Evolutionary conservation across 208 protist genomes (phyloP).

Genomic region (Crithidia sp.): DNA sequence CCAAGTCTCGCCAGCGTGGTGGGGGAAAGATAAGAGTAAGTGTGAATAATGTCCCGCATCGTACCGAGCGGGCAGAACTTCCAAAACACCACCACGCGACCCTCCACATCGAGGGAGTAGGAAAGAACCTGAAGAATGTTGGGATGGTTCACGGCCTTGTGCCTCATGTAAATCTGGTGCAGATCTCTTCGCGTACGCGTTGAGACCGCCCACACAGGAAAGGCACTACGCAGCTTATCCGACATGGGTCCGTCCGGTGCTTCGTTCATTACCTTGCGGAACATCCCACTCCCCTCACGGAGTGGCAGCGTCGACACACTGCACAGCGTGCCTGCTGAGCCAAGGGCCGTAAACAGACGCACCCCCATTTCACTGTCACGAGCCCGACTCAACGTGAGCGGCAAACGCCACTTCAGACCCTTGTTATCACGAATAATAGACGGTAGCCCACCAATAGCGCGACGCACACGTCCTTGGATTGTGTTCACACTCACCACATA

Average conservation of each 20-base stretch:
- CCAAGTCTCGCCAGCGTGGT: background rate
- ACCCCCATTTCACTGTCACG: background rate
- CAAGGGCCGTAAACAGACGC: background rate
- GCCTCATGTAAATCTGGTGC: background rate
- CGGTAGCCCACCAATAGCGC: background rate
- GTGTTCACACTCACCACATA: background rate
- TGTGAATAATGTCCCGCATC: background rate
- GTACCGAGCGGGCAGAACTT: background rate
- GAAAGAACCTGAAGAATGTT: background rate
- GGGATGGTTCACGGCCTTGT: background rate
- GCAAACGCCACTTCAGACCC: constrained; percentile 10
- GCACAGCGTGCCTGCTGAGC: constrained; percentile 8
- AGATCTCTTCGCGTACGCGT: background rate
- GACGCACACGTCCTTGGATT: background rate
- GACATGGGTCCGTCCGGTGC: constrained; percentile 7
- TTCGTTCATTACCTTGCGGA: background rate
- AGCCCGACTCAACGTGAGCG: background rate
- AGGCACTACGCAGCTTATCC: constrained; percentile 3
- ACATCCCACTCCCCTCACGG: constrained; percentile 2
- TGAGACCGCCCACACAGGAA: constrained; percentile 1
- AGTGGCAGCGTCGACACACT: constrained; percentile 12
- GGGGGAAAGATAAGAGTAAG: no score
- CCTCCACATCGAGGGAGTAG: background rate
- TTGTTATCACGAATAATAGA: constrained; percentile 1
- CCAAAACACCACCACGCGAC: background rate